These are phyloP conservation scores for Fraxinus excelsior DNA, from an alignment of 257 asterid species.

Conservation along the genomic window DNA sequence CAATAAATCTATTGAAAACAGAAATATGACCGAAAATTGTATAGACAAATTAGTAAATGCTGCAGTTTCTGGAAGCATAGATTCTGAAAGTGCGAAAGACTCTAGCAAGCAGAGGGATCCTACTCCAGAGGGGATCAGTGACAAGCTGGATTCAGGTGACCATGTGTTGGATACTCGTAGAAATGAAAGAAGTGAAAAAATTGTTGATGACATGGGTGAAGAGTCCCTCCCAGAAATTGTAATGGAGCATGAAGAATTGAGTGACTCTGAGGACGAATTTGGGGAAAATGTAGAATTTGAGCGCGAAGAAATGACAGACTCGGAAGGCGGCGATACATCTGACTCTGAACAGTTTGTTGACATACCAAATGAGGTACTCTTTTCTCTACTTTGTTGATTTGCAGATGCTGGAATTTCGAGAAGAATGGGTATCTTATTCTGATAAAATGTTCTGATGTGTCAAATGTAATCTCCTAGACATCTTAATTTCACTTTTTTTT, in stretches of 20 bases:
- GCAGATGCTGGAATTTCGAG: slow-evolving; percentile 8
- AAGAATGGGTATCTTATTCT: background rate
- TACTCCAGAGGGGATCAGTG: slow-evolving; percentile 35
- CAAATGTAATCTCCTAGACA: slow-evolving; percentile 6
- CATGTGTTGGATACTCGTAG: slow-evolving; percentile 35
- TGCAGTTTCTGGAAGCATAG: slow-evolving; percentile 24
- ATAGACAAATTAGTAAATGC: slow-evolving; percentile 29
- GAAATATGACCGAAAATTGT: slow-evolving; percentile 28
- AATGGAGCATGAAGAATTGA: slow-evolving; percentile 98
- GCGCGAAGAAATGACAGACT: slow-evolving; percentile 97
- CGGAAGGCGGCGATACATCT: slow-evolving; percentile 76
- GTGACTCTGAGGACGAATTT: slow-evolving; percentile 93
- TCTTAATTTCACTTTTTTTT: background rate
- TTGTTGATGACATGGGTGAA: slow-evolving; percentile 36
- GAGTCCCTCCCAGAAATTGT: slow-evolving; percentile 72
- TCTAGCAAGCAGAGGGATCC: slow-evolving; percentile 30
- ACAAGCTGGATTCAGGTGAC: slow-evolving; percentile 38
- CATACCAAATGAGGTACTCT: slow-evolving; percentile 67
- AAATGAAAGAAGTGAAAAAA: slow-evolving; percentile 40
- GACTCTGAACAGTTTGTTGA: slow-evolving; percentile 56
- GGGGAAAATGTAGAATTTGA: slow-evolving; percentile 93
- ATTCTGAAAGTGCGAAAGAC: slow-evolving; percentile 29
- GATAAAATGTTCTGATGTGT: background rate
- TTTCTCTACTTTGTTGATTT: slow-evolving; percentile 14
- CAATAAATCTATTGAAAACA: slow-evolving; percentile 36